phyloP scores from a whole-genome alignment of 208 protist species.

The Acanthamoeba triangularis region DNA sequence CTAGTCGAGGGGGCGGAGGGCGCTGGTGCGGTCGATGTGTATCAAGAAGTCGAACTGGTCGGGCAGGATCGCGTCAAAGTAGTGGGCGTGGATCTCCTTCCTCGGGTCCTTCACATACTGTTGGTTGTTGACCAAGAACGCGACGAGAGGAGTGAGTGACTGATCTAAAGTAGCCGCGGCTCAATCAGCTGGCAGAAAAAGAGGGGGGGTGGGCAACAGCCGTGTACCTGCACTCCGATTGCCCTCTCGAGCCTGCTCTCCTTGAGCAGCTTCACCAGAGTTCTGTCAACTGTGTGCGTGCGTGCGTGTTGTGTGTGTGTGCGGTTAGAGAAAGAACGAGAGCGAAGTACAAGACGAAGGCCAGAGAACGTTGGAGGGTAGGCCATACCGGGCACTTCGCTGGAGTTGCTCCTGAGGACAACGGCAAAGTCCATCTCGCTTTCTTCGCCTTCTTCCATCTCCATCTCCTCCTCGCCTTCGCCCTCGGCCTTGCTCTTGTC shows the following conservation, averaged over 20 bases:
- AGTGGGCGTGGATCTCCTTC: slow-evolving; percentile 71
- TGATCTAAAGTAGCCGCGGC: not conserved
- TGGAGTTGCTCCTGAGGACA: not conserved
- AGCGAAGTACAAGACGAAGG: not conserved
- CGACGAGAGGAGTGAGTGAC: too few species aligned
- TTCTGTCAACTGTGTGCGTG: slow-evolving; percentile 23
- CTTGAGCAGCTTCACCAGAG: slow-evolving; percentile 3
- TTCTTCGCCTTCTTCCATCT: not conserved
- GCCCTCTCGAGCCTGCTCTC: slow-evolving; percentile 58
- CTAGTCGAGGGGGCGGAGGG: slow-evolving; percentile 68
- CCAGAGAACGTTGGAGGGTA: too few species aligned
- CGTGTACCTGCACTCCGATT: slow-evolving; percentile 68
- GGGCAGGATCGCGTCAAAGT: slow-evolving; percentile 20
- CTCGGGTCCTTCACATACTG: slow-evolving; percentile 62
- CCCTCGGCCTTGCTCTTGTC: slow-evolving; percentile 22
- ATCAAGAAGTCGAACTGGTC: slow-evolving; percentile 76
- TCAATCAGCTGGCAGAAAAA: not conserved
- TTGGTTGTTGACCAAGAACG: not conserved
- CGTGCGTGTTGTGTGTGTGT: too few species aligned
- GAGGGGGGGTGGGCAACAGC: too few species aligned
- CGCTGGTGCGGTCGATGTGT: slow-evolving; percentile 52
- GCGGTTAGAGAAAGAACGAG: not conserved
- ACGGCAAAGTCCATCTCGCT: slow-evolving; percentile 27
- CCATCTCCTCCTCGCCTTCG: not conserved
- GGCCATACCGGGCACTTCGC: not conserved